Evolutionary conservation across 257 asterid genomes (phyloP).

Genomic region (Rehmannia glutinosa): DNA sequence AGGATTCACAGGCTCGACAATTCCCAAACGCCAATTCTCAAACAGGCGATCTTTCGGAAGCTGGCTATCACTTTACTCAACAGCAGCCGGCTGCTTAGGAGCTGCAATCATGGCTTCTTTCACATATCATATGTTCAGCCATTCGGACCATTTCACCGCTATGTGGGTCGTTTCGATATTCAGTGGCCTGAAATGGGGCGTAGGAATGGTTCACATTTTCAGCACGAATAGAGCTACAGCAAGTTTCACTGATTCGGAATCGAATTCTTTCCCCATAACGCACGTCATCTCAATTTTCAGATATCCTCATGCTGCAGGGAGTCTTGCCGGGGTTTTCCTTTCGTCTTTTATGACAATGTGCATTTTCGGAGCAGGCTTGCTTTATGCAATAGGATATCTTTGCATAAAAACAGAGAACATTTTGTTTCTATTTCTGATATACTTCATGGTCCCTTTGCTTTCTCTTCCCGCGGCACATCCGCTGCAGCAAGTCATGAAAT

Average conservation of each 20-base stretch:
- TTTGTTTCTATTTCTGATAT: slow-evolving; percentile 54
- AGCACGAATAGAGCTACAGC: slow-evolving; percentile 32
- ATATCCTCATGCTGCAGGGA: slow-evolving; percentile 78
- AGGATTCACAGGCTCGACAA: slow-evolving; percentile 57
- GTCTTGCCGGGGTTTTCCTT: slow-evolving; percentile 69
- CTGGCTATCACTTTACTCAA: slow-evolving; percentile 69
- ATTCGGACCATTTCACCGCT: slow-evolving; percentile 59
- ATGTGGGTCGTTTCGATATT: slow-evolving; percentile 88
- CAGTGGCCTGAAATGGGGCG: slow-evolving; percentile 80
- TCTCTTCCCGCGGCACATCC: slow-evolving; percentile 73
- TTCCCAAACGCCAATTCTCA: slow-evolving; percentile 38
- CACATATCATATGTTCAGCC: slow-evolving; percentile 62
- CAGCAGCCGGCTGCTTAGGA: slow-evolving; percentile 76
- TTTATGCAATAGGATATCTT: slow-evolving; percentile 58
- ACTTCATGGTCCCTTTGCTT: slow-evolving; percentile 70
- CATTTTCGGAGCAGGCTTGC: slow-evolving; percentile 59
- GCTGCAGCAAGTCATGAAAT: slow-evolving; percentile 50
- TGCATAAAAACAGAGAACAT: slow-evolving; percentile 40
- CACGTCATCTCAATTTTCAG: slow-evolving; percentile 62
- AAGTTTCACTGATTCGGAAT: slow-evolving; percentile 7
- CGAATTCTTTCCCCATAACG: slow-evolving; percentile 24
- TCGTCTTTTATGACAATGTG: slow-evolving; percentile 77
- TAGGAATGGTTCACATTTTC: slow-evolving; percentile 62
- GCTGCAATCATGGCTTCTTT: slow-evolving; percentile 69
- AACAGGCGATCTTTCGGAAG: slow-evolving; percentile 53